Evolutionary conservation across 2,329 filamentous ascomycete genomes (phyloP), one percentile per base, ranked within the genome.

Genomic region (Xylariaceae sp.): DNA sequence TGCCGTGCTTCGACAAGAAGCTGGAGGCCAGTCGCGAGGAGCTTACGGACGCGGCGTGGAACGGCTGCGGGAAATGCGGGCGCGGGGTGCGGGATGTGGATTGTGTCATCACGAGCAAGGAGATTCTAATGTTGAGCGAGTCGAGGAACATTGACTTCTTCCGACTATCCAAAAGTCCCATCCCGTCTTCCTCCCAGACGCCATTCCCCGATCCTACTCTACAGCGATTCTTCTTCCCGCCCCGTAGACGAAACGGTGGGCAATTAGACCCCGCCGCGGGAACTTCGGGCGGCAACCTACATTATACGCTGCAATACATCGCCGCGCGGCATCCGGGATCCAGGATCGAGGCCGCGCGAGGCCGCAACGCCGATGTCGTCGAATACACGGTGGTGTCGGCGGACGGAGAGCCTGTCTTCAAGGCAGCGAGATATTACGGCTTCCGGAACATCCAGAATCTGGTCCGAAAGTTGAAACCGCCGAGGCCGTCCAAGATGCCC

Each of bases 1-100:
- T 99, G 95, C 95, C 95, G 19, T 99, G 95, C 73, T 98, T 99
- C 73, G 95, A 99, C 74, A 99, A 99, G 79, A 99, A 99, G 74
- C 83, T 99, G 23, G 95, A 99, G 76, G 95, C 95, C 6, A 96
- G 92, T 65, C 87, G 95, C 50, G 89, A 92, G 72, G 95, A 99
- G 74, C 83, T 99, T 40, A 98, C 93, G 0, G 89, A 93, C 70
- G 77, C 82, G 6, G 84, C 85, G 16, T 97, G 93, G 93, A 78
- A 74, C 51, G 78, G 14, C 12, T 3, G 12, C 32, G 14, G 74
- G 41, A 76, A 76, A 50, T 79, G 75, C 81, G 1, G 79, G 76
- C 74, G 77, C 47, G 84, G 85, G 1, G 82, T 95, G 21, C 84
- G 95, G 54, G 95, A 99, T 69, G 93, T 98, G 46, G 95, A 99